Conservation (phyloP, 805 yeast species). For the Kazachstania martiniae region DNA sequence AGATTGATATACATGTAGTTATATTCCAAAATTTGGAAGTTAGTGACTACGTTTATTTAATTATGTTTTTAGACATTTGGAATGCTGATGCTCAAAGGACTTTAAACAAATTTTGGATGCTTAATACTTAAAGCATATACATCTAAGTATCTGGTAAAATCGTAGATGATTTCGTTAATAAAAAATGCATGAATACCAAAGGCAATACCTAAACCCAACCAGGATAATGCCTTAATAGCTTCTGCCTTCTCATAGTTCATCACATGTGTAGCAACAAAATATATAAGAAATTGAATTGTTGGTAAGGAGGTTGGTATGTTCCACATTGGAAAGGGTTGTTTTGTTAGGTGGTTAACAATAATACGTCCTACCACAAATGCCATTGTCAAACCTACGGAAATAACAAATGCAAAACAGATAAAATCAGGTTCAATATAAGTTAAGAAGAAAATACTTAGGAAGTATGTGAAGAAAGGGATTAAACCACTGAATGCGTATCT, state of each 20-base stretch:
- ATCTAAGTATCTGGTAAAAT: slow-evolving; percentile 69
- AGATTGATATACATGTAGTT: no score
- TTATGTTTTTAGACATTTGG: no score
- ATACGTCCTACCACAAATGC: slow-evolving; percentile 90
- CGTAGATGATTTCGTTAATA: slow-evolving; percentile 67
- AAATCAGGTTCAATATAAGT: slow-evolving; percentile 39
- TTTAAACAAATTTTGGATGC: slow-evolving; percentile 40
- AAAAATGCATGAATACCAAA: slow-evolving; percentile 60
- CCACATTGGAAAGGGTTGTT: slow-evolving; percentile 62
- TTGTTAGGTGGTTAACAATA: slow-evolving; percentile 75
- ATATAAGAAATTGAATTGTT: slow-evolving; percentile 32
- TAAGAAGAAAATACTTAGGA: slow-evolving; percentile 37
- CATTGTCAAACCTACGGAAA: slow-evolving; percentile 62
- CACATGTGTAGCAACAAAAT: slow-evolving; percentile 14
- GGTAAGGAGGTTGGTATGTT: slow-evolving; percentile 68
- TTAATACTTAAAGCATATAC: slow-evolving; percentile 79
- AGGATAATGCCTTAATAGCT: slow-evolving; percentile 42
- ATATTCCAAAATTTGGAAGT: no score
- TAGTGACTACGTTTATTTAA: no score
- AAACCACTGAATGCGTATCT: slow-evolving; percentile 41
- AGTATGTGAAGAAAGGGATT: slow-evolving; percentile 55
- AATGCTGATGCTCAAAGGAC: no score
- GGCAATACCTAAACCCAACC: slow-evolving; percentile 60
- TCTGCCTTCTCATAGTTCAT: slow-evolving; percentile 28
- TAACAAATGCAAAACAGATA: slow-evolving; percentile 44